Evolutionary conservation across 768 basidiomycete species (phyloP), one percentile per base, ranked within the genome.

Genomic region (Lactarius hatsudake): DNA sequence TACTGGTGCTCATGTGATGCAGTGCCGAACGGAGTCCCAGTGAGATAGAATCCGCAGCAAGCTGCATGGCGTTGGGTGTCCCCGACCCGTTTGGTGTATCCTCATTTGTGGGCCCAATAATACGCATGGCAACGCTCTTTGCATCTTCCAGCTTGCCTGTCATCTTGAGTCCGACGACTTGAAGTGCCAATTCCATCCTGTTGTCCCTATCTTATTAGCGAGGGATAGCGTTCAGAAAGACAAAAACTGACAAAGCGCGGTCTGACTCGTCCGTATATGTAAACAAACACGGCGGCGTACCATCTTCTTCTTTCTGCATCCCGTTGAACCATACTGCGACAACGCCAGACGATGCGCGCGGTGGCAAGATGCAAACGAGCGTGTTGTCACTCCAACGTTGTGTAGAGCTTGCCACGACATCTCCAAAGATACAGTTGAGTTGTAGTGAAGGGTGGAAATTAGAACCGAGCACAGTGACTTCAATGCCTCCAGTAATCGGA

Each of bases 161-260:
- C 93, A 97, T 96, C 80, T 96, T 95, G 69, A 97, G 80, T 0
- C 96, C 96, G 20, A 98, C 94, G 17, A 96, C 94, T 74, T 96
- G 94, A 4, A 98, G 81, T 61, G 95, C 95, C 62, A 97, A 85
- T 76, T 96, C 96, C 93, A 98, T 96, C 71, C 93, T 96, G 72
- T 45, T 61, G 18, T 12, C 38, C 26, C 51, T 2, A 43, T 12
- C 60, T 38, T 36, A 67, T 74, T 10, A 71, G 65, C 20, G 20
- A 34, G 55, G 57, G 28, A 26, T 62, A 61, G 61, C 32, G 40
- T 17, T 66, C 5, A 71, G 63, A 70, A 61, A 71, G 55, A 34
- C 55, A 1, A 53, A 65, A 55, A 85, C 92, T 78, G 73, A 94
- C 90, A 98, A 78, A 8, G 91, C 90, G 62, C 93, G 81, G 73